Conservation (phyloP, 192 early-diverging fungal species). For the Linderina pennispora region DNA sequence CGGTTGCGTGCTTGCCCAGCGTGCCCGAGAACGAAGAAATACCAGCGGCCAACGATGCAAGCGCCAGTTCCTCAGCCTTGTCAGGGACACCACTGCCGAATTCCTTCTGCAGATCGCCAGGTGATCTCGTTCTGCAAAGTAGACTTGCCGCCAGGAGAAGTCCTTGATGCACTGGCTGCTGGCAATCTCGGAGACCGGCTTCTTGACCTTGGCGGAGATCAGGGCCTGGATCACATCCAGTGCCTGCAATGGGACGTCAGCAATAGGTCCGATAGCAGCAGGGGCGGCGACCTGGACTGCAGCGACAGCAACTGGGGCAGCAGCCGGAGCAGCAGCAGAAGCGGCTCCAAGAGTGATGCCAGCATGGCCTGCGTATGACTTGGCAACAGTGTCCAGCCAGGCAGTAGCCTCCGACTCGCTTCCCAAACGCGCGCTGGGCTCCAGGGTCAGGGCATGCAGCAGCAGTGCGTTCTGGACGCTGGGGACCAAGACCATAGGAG, state of each 20-base stretch:
- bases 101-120: conserved; percentile 90
- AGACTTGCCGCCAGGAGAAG: conserved; percentile 90
- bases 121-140: conserved; percentile 97
- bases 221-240: conserved; percentile 71
- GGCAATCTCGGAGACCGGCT: conserved; percentile 65
- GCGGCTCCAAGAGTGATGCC: no score
- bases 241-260: no score
- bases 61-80: conserved; percentile 82
- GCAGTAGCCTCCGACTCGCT: conserved; percentile 71
- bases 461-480: conserved; percentile 64
- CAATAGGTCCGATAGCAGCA: no score
- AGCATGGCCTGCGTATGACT: conserved; percentile 63
- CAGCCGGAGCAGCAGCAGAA: no score
- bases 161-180: conserved; percentile 58
- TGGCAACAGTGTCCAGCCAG: conserved; percentile 66
- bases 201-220: conserved; percentile 90
- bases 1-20: conserved; percentile 77
- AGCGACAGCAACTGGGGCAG: no score
- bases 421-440: conserved; percentile 69
- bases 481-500: conserved; percentile 57
- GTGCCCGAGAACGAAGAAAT: conserved; percentile 62
- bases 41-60: conserved; percentile 75
- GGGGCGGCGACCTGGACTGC: no score
- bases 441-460: conserved; percentile 64
- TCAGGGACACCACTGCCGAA: conserved; percentile 79